Evolutionary conservation across 306 rosid genomes (phyloP).

Genomic region (Prinsepia uniflora): DNA sequence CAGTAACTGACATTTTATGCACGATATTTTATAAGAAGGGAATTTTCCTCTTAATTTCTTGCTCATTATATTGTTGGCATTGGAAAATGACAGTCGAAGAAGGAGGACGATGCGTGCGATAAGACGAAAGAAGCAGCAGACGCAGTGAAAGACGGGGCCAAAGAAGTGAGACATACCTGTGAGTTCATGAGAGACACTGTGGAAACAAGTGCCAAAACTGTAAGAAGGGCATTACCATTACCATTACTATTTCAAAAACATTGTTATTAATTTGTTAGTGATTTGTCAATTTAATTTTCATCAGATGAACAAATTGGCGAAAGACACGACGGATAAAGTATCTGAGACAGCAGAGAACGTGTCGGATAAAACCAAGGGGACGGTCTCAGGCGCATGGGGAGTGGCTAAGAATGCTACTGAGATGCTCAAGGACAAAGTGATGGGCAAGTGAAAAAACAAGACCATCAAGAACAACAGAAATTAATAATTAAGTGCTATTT

Average conservation of each 20-base stretch:
- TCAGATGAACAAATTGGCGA: slow-evolving; percentile 36
- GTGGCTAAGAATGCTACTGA: slow-evolving; percentile 40
- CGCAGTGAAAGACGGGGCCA: slow-evolving; percentile 43
- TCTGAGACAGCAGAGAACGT: slow-evolving; percentile 35
- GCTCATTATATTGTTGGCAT: background rate
- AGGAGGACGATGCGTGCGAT: slow-evolving; percentile 31
- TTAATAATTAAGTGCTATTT: background rate
- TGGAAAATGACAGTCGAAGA: slow-evolving; percentile 13
- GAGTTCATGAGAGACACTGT: slow-evolving; percentile 50
- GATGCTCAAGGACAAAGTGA: slow-evolving; percentile 38
- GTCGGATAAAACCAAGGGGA: slow-evolving; percentile 38
- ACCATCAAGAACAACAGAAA: background rate
- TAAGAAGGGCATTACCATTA: slow-evolving; percentile 10
- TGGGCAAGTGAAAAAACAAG: slow-evolving; percentile 27
- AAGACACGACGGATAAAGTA: slow-evolving; percentile 40
- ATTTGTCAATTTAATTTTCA: no score
- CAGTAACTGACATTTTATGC: background rate
- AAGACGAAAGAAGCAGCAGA: slow-evolving; percentile 52
- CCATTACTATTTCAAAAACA: background rate
- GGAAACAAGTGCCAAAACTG: slow-evolving; percentile 33
- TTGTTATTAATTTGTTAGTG: no score
- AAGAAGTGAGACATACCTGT: slow-evolving; percentile 52
- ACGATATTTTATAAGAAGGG: no score
- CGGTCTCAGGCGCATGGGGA: slow-evolving; percentile 34
- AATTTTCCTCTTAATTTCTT: background rate